A percentile compares a stretch with the other conserved stretches of the same genome.
Conservation (phyloP, 192 early-diverging fungal genomes). For the Backusella westeae region DNA sequence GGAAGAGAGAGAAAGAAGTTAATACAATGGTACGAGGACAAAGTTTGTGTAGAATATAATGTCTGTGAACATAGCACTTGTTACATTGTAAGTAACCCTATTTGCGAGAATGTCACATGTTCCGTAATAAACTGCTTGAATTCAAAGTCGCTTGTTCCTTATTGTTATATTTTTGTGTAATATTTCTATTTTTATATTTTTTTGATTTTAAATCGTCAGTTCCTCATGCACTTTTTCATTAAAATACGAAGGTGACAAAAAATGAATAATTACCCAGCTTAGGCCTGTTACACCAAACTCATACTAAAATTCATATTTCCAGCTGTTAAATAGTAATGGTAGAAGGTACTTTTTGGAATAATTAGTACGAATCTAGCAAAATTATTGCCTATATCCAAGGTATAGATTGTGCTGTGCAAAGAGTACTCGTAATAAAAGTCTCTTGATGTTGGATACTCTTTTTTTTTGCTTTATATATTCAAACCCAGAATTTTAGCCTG, state of each 20-base stretch:
- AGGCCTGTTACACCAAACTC: background rate
- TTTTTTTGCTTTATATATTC: background rate
- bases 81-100: slow-evolving; percentile 4
- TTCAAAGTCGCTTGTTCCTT: background rate
- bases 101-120: slow-evolving; percentile 9
- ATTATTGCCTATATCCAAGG: background rate
- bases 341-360: background rate
- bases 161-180: slow-evolving; percentile 1
- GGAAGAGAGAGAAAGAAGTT: background rate
- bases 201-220: background rate
- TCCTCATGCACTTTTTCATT: background rate
- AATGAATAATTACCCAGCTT: background rate
- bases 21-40: background rate
- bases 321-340: background rate
- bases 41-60: background rate
- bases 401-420: background rate
- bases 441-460: background rate
- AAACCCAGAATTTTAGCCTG: background rate
- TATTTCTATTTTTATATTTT: background rate
- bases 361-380: background rate
- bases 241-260: background rate
- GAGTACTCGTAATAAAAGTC: background rate
- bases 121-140: background rate
- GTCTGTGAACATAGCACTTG: background rate
- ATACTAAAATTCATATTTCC: background rate